Evolutionary conservation across 164 flowering plant species (phyloP), one percentile per base, ranked within the genome.

Genomic region (Tetracentron sinense): DNA sequence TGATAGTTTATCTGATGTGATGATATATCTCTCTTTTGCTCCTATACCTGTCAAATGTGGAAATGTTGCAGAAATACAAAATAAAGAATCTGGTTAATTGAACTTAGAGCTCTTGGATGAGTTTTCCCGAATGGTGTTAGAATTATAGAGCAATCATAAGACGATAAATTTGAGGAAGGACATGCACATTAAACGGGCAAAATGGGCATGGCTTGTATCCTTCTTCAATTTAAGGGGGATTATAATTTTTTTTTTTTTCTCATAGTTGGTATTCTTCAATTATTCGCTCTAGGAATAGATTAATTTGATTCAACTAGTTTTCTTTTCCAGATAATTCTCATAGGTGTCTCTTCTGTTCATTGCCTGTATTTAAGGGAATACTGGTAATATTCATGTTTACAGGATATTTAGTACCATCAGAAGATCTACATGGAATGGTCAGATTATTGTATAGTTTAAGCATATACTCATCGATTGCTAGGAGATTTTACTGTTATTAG

Each of bases 11-110:
- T 59, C 31, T 2, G 4, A 15, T 58, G 27, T 58, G n/a, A 59
- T 26, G n/a, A n/a, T 27, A 25, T 16, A 6, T 4, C 35, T 44
- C 54, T 21, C 57, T 57, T 66, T 57, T 60, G 29, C 56, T n/a
- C n/a, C n/a, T 38, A 16, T 10, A 3, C 44, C 44, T 38, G 11
- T 38, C 14, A 10, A 38, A 38, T 33, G 44, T 1, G 44, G 14
- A 38, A n/a, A n/a, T n/a, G n/a, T n/a, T n/a, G n/a, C n/a, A n/a
- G n/a, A 38, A 38, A 38, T 38, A 8, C 44, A 38, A 38, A 38
- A 4, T 38, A 16, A 38, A 38, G 4, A 16, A 38, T 8, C 14
- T 38, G 44, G 11, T 10, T 38, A 16, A 38, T 38, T 10, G 44
- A 8, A 16, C 44, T 8, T 16, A 3, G 4, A 38, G 8, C 44